These are phyloP conservation scores for Thielaviopsis punctulata DNA, from an alignment of 2,329 filamentous ascomycete species.

Conservation along the genomic window DNA sequence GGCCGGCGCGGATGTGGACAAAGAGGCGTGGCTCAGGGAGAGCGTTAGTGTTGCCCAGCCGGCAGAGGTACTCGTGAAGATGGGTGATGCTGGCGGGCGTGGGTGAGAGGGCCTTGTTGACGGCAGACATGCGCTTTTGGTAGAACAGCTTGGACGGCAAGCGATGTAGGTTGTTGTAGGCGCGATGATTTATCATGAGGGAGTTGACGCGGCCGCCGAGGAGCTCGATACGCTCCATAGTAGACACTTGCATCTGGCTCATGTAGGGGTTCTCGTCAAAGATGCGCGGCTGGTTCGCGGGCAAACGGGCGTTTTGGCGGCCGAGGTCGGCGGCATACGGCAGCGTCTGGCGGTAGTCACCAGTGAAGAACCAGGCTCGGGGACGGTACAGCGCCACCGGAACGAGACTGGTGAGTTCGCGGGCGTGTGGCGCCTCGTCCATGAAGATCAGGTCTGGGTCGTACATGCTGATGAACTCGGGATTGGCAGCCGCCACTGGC, in stretches of 20 bases:
- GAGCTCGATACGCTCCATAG: slow-evolving; percentile 23
- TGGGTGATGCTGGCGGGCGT: slow-evolving; percentile 18
- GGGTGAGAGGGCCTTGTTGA: slow-evolving; percentile 13
- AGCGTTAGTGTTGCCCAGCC: slow-evolving; percentile 12
- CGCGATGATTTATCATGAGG: slow-evolving; percentile 23
- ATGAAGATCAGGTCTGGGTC: slow-evolving; percentile 75
- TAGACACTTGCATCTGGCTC: slow-evolving; percentile 20
- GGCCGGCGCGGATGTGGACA: slow-evolving; percentile 17
- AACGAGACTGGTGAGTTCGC: slow-evolving; percentile 29
- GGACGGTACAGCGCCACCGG: slow-evolving; percentile 27
- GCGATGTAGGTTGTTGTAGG: slow-evolving; percentile 22
- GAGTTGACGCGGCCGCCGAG: slow-evolving; percentile 19
- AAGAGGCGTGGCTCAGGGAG: slow-evolving; percentile 23
- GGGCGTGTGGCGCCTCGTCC: slow-evolving; percentile 42
- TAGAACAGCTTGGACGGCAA: slow-evolving; percentile 28
- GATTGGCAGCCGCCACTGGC: slow-evolving; percentile 24
- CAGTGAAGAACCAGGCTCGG: slow-evolving; percentile 27
- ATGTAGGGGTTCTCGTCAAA: slow-evolving; percentile 19
- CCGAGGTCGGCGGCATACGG: slow-evolving; percentile 22
- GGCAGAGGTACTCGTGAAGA: slow-evolving; percentile 18
- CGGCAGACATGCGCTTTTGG: slow-evolving; percentile 19
- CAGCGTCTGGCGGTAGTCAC: slow-evolving; percentile 27
- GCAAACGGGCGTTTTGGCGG: background rate
- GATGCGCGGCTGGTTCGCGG: background rate
- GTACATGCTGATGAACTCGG: slow-evolving; percentile 33